Evolutionary conservation across 768 basidiomycete genomes (phyloP), one percentile per base, ranked within the genome.

Genomic region (Boletellus ananiceps): DNA sequence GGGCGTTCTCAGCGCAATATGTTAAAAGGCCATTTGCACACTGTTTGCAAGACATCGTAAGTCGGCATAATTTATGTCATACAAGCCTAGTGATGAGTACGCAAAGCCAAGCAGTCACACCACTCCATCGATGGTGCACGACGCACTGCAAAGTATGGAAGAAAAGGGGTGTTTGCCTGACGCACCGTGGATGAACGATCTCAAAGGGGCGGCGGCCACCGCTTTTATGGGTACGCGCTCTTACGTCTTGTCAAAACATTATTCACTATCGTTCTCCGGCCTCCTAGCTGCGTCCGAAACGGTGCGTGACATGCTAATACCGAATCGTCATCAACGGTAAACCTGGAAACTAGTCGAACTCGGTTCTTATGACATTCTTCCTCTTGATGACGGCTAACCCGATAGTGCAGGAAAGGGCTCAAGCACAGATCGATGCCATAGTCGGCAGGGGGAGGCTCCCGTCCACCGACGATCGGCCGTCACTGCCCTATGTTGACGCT

Each of bases 21-120:
- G 21, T 59, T 6, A 46, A 58, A n/a, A 14, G 16, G 1, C 43
- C 40, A 3, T 54, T 54, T 16, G 27, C 40, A 2, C 15, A 47
- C 11, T 34, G 44, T 14, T 16, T 58, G 25, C 46, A 34, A 21
- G 54, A 45, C n/a, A 14, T 21, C 34, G 57, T 58, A 19, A 15
- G 21, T 2, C 11, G 6, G 3, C 4, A 6, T 13, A 1, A 38
- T 25, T 31, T 21, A n/a, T 13, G 1, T 4, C 2, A 9, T 4
- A 14, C 13, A 9, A 15, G 8, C 3, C 31, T 16, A 39, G 23
- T 3, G 5, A 40, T 18, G 1, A 23, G 8, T n/a, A n/a, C n/a
- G 34, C n/a, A 8, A 21, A 52, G 54, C 29, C 2, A 4, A 36
- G 16, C n/a, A n/a, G n/a, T 21, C 19, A 12, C 14, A 12, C 12